Base-by-base conservation (phyloP, 331 rosid genomes). In the Spiraea crenata region DNA sequence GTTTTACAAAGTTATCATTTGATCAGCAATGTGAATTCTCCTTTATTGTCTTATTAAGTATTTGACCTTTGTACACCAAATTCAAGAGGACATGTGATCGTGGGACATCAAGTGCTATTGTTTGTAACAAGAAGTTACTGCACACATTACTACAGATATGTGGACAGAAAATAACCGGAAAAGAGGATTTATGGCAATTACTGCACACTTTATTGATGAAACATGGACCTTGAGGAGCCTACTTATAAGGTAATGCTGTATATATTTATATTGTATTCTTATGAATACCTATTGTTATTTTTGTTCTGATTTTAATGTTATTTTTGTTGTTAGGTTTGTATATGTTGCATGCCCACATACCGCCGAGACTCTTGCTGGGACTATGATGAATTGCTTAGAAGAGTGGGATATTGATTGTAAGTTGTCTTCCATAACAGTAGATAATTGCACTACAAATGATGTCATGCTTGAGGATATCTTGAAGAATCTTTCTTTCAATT, bases 81-180 rank as follows among this genome's bases (percentile, higher is more conserved):
- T 67, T 70, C 65, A 79, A 84, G 77, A 71, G 25, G 44, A 69
- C 38, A 62, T 65, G 58, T 61, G 73, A 69, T 67, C 71, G 4
- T 11, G 60, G 42, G 35, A 62, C 51, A 20, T 39, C 77, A 69
- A 74, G 46, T 37, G 59, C 40, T 11, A 57, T 42, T 50, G 61
- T 58, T 17, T 71, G 17, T 47, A 31, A 60, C 47, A 72, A 73
- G 69, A 68, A 41, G n/a, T n/a, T n/a, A n/a, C n/a, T n/a, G n/a
- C n/a, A n/a, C n/a, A n/a, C n/a, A n/a, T n/a, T n/a, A n/a, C n/a
- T n/a, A n/a, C n/a, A n/a, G n/a, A n/a, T n/a, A n/a, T n/a, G n/a
- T n/a, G n/a, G n/a, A n/a, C n/a, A n/a, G n/a, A n/a, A n/a, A n/a
- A n/a, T n/a, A n/a, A n/a, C n/a, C n/a, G n/a, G n/a, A n/a, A n/a